phyloP scores from a whole-genome alignment of 805 yeast species.

The Candida sithepensis region DNA sequence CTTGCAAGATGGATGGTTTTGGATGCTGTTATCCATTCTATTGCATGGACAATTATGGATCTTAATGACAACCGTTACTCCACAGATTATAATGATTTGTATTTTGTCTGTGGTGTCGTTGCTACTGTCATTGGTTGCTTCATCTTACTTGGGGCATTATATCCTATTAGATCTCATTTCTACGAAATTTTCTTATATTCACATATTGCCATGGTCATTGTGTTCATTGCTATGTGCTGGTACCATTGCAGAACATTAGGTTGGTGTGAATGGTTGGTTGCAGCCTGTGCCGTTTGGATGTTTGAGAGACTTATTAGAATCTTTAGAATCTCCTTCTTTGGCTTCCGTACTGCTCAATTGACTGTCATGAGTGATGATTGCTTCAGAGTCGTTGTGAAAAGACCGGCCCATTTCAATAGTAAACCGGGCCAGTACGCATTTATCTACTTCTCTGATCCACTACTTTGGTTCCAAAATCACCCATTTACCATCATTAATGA shows the following conservation, averaged over 20 bases:
- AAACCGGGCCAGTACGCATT: conserved; percentile 56
- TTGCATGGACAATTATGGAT: no score
- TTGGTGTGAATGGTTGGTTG: conserved; percentile 34
- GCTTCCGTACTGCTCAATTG: conserved; percentile 21
- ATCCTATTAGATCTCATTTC: conserved; percentile 44
- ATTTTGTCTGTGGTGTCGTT: conserved; percentile 32
- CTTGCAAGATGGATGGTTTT: conserved; percentile 47
- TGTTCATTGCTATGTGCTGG: conserved; percentile 54
- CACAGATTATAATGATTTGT: conserved; percentile 20
- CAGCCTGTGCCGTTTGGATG: conserved; percentile 44
- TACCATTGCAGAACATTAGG: conserved; percentile 45
- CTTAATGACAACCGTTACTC: no score
- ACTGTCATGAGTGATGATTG: conserved; percentile 28
- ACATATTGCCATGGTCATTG: conserved; percentile 54
- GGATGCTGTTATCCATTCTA: conserved; percentile 38
- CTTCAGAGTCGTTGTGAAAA: conserved; percentile 43
- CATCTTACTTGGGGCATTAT: conserved; percentile 46
- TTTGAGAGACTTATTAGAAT: conserved; percentile 50
- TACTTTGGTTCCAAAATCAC: conserved; percentile 65
- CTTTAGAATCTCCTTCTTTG: conserved; percentile 20
- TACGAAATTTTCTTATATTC: conserved; percentile 61
- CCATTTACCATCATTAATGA: conserved; percentile 57
- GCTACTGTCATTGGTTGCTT: conserved; percentile 41
- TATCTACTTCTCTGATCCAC: conserved; percentile 49
- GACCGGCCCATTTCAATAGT: conserved; percentile 46